A percentile compares a stretch with the other conserved stretches of the same genome.
phyloP scores from a whole-genome alignment of 352 stramenopile genomes.

The Blastocystis sp. region DNA sequence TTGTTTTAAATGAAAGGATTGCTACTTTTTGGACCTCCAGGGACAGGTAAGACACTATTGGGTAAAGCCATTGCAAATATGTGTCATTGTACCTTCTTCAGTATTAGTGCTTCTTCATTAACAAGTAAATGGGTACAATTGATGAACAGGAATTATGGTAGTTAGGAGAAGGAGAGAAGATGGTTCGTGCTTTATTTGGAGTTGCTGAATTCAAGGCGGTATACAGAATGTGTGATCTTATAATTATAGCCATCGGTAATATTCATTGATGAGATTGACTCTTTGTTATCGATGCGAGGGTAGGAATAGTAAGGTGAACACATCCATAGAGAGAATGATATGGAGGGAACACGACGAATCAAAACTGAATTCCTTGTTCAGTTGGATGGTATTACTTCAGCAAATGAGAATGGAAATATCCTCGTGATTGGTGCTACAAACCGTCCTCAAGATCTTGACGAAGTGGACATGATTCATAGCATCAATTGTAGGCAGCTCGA shows the following conservation, averaged over 20 bases:
- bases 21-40: conserved; percentile 86
- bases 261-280: conserved; percentile 99
- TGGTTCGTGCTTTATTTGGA: conserved; percentile 90
- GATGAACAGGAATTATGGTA: conserved; percentile 63
- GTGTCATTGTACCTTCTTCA: conserved; percentile 95
- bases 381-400: conserved; percentile 77
- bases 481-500: conserved; percentile 68
- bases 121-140: conserved; percentile 90
- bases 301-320: conserved; percentile 69
- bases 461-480: conserved; percentile 66
- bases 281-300: conserved; percentile 87
- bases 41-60: conserved; percentile 93
- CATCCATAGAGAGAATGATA: conserved; percentile 78
- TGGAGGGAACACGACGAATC: conserved; percentile 81
- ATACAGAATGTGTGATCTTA: conserved; percentile 1
- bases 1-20: conserved; percentile 74
- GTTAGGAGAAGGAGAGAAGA: conserved; percentile 95
- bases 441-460: conserved; percentile 91
- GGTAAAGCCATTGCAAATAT: conserved; percentile 96
- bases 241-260: conserved; percentile 85
- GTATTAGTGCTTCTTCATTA: conserved; percentile 91
- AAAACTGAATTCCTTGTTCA: conserved; percentile 97
- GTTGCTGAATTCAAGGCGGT: conserved; percentile 75
- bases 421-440: conserved; percentile 94
- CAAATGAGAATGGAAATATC: conserved; percentile 65